Base-by-base conservation (phyloP, 768 basidiomycete species). In the Auricularia sp. region DNA sequence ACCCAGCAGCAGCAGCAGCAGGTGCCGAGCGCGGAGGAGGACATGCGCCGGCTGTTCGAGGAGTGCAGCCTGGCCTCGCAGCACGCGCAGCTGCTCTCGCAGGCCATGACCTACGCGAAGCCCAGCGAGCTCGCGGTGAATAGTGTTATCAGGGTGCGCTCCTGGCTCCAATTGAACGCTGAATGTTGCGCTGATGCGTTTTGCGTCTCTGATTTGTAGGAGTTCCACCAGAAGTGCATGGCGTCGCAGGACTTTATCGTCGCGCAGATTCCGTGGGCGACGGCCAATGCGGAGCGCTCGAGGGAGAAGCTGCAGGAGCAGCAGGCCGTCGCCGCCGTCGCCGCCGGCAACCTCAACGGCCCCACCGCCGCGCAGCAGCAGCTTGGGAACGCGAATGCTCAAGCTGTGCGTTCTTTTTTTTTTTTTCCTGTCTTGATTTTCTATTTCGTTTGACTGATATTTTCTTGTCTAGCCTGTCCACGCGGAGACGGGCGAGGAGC, bases 241-340 rank as follows among this genome's bases (percentile, higher is more conserved):
- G 80, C 83, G 3, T 93, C 91, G 2, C 92, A 93, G 74, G 93
- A 94, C 66, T 81, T 94, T 11, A 85, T 96, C 34, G 87, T 80
- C 68, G 86, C 88, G 11, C 94, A 95, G 75, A 94, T 97, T 69
- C 86, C 89, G 6, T 96, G 94, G 94, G 94, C 94, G 3, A 83
- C 86, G 24, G 86, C 92, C 1, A 83, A 87, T 14, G 93, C 93
- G 1, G 88, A 89, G 69, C 84, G 84, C 58, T 88, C 89, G 7
- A 80, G 89, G 39, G 69, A 71, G 68, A 64, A 72, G 66, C 62
- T 70, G 66, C 63, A 66, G 36, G 62, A 65, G 44, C 65, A 62
- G 54, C 66, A 33, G 29, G 56, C 56, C 14, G 14, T 59, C 34
- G 56, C 56, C 7, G 47, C 47, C 21, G 47, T 51, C 47, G 47